phyloP scores from a whole-genome alignment of 371 early-diverging fungal species.

The Mucor plumbeus region DNA sequence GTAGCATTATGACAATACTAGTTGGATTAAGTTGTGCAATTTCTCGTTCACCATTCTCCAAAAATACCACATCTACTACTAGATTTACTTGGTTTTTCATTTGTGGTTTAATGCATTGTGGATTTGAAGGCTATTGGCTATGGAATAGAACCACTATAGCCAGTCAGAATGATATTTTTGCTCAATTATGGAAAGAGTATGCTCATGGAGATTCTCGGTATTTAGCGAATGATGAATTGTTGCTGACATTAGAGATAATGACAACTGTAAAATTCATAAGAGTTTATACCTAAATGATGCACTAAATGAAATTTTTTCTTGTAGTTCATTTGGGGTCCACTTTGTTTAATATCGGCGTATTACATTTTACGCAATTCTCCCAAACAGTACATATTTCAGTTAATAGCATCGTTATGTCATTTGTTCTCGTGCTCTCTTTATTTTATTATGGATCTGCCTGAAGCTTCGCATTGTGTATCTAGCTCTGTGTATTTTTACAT shows the following conservation, averaged over 20 bases:
- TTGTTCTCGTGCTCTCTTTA: conserved; percentile 43
- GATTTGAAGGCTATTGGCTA: conserved; percentile 90
- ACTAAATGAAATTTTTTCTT: conserved; percentile 3
- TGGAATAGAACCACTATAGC: conserved; percentile 66
- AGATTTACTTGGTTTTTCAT: conserved; percentile 82
- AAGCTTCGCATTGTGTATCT: conserved; percentile 42
- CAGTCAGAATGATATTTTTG: conserved; percentile 65
- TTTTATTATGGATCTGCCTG: conserved; percentile 41
- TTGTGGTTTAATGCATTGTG: conserved; percentile 78
- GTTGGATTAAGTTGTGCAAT: not conserved
- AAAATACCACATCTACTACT: conserved; percentile 9
- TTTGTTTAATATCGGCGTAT: conserved; percentile 71
- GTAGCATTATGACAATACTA: not conserved
- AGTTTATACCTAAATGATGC: not conserved
- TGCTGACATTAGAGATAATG: conserved; percentile 84
- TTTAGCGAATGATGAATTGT: conserved; percentile 76
- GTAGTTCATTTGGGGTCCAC: conserved; percentile 78
- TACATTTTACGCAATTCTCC: conserved; percentile 65
- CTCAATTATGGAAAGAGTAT: conserved; percentile 95
- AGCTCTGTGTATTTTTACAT: conserved; percentile 50
- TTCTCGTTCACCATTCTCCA: not conserved
- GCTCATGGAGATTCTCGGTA: conserved; percentile 88
- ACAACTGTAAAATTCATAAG: conserved; percentile 69
- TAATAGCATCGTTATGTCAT: conserved; percentile 60
- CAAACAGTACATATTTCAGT: conserved; percentile 70